Evolutionary conservation across 2,329 filamentous ascomycete genomes (phyloP).

Genomic region (Didymella arachidicola): DNA sequence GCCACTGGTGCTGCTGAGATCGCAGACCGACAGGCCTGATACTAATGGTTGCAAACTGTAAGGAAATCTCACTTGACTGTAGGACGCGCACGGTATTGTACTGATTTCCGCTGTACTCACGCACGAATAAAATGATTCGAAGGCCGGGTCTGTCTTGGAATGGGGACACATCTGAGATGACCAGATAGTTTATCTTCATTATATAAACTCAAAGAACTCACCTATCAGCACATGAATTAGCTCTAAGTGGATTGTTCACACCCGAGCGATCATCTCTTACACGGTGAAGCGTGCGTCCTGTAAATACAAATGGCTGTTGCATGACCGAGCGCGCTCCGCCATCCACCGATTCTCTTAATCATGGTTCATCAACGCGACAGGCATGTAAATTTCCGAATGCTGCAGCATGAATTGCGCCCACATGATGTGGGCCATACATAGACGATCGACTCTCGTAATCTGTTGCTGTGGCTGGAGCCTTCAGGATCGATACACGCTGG

Average conservation of each 20-base stretch:
- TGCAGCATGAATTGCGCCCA: slow-evolving; percentile 5
- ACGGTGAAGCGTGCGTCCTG: background rate
- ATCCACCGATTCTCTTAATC: background rate
- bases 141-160: background rate
- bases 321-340: background rate
- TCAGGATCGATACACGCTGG: background rate
- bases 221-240: background rate
- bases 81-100: background rate
- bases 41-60: background rate
- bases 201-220: background rate
- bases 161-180: background rate
- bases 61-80: background rate
- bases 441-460: background rate
- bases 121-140: background rate
- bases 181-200: background rate
- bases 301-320: background rate
- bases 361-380: background rate
- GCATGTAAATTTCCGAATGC: slow-evolving; percentile 8
- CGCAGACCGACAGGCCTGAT: background rate
- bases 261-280: too few relatives aligned
- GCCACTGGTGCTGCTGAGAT: background rate
- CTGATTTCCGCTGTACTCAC: background rate
- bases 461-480: background rate
- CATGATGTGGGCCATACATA: background rate
- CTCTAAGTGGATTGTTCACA: background rate